Percentiles rank a stretch among this genome's conserved stretches.
Evolutionary conservation across 805 yeast species (phyloP).

Genomic region (Komagataella kurtzmanii): DNA sequence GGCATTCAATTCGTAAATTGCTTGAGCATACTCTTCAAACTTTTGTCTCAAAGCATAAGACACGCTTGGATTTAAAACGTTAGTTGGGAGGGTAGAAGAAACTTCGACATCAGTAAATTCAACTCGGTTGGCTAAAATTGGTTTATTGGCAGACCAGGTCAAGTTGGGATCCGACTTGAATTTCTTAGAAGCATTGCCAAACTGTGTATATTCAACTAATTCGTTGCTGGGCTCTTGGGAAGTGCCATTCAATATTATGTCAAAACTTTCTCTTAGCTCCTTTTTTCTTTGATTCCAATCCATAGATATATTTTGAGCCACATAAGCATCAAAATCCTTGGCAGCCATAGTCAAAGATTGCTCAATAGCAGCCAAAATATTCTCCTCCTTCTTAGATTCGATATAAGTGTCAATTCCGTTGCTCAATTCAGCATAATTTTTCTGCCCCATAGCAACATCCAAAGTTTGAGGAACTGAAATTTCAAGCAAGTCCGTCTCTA

Average conservation of each 20-base stretch:
- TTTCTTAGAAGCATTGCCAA: not conserved
- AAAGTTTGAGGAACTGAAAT: conserved; percentile 12
- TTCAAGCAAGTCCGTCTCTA: conserved; percentile 44
- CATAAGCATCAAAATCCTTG: conserved; percentile 68
- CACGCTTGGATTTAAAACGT: conserved; percentile 18
- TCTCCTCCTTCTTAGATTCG: conserved; percentile 66
- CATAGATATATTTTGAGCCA: conserved; percentile 55
- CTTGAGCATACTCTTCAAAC: conserved; percentile 64
- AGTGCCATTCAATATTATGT: conserved; percentile 28
- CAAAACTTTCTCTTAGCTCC: conserved; percentile 61
- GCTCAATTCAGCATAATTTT: not conserved
- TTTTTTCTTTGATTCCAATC: conserved; percentile 80
- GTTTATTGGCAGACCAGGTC: conserved; percentile 5
- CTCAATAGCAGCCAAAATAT: conserved; percentile 70
- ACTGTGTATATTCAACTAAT: not conserved
- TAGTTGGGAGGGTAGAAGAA: conserved; percentile 6
- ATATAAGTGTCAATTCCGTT: conserved; percentile 42
- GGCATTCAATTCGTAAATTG: conserved; percentile 59
- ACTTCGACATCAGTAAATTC: conserved; percentile 16
- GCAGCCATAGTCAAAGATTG: conserved; percentile 63
- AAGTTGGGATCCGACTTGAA: not conserved
- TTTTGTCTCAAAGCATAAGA: conserved; percentile 30
- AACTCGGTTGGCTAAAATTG: conserved; percentile 14
- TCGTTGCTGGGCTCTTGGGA: not conserved
- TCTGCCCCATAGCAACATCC: not conserved